Percentiles rank a stretch among this genome's conserved stretches.
Conservation (phyloP, 225 moss, liverwort and hornwort species). For the Pseudisothecium myosuroides region DNA sequence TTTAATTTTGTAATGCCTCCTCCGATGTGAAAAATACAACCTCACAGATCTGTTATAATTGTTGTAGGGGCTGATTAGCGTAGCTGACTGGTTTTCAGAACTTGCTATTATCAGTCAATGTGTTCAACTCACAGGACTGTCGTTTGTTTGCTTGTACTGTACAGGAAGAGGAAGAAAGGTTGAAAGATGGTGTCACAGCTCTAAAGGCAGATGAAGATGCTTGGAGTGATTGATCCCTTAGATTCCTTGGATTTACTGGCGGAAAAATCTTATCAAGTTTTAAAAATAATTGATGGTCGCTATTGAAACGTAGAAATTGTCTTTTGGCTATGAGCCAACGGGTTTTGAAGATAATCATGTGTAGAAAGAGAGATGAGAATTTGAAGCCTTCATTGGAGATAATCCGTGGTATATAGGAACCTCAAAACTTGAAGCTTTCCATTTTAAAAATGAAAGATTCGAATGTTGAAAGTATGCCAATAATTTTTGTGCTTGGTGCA, state of each 20-base stretch:
- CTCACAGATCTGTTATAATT: not conserved
- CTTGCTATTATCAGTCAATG: not conserved
- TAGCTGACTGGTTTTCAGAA: not conserved
- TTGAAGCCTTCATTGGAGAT: not conserved
- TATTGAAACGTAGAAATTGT: not conserved
- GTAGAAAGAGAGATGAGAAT: not conserved
- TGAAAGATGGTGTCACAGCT: not conserved
- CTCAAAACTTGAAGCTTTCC: not conserved
- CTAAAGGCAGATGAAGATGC: constrained; percentile 36
- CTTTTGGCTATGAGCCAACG: not conserved
- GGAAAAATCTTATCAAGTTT: not conserved
- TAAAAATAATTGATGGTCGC: not conserved
- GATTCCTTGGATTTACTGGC: not conserved
- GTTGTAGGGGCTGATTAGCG: not conserved
- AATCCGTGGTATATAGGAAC: not conserved
- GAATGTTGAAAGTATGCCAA: not conserved
- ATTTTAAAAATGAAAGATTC: not conserved
- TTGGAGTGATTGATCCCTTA: constrained; percentile 33
- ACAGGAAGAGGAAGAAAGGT: constrained; percentile 18
- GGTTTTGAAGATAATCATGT: not conserved
- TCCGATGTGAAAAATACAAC: not conserved
- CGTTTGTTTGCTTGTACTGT: not conserved
- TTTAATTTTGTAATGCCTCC: not conserved
- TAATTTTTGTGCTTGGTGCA: not conserved
- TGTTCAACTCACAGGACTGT: not conserved